Evolutionary conservation across 164 flowering plant genomes (phyloP), one percentile per base, ranked within the genome.

Genomic region (Echeveria elegans): DNA sequence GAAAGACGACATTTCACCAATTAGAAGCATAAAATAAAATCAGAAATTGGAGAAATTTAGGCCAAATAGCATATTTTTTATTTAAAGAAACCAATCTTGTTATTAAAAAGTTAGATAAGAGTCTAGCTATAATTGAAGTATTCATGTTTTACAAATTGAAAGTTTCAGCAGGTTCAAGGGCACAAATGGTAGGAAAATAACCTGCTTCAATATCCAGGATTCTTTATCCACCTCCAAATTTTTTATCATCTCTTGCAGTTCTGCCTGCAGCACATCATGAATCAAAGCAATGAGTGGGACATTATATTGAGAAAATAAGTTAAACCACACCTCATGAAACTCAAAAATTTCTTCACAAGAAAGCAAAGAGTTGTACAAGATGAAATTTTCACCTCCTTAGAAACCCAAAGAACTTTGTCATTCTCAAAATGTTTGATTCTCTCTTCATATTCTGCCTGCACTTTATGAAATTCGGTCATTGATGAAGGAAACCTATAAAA

Each of bases 361-460:
- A 62, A 31, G 24, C 21, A 19, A 28, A 60, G 19, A 60, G 29
- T 30, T 9, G 11, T 36, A 31, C 21, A n/a, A 16, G 19, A 63
- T 32, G 28, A 63, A 63, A 4, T 34, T 63, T 2, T 52, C 58
- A 63, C 65, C 65, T 63, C 65, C 45, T 36, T 63, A 1, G 43
- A 23, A 34, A 24, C 16, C 65, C 45, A 34, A 6, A 34, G 21
- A n/a, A 34, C 43, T 19, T 38, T 34, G 10, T 63, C 65, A 14
- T 28, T 63, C 43, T 63, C 65, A 1, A 63, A 28, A 36, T 63
- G 65, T 36, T 36, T 63, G 23, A 36, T 38, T 63, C 45, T 63
- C 45, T 63, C 65, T 63, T 63, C 65, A 63, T 34, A 36, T 6
- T 63, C 43, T 23, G 65, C 43, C 65, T 63, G 28, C 28, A 19